Evolutionary conservation across 2,329 filamentous ascomycete species (phyloP).

Genomic region (Byssoonygena ceratinophila): DNA sequence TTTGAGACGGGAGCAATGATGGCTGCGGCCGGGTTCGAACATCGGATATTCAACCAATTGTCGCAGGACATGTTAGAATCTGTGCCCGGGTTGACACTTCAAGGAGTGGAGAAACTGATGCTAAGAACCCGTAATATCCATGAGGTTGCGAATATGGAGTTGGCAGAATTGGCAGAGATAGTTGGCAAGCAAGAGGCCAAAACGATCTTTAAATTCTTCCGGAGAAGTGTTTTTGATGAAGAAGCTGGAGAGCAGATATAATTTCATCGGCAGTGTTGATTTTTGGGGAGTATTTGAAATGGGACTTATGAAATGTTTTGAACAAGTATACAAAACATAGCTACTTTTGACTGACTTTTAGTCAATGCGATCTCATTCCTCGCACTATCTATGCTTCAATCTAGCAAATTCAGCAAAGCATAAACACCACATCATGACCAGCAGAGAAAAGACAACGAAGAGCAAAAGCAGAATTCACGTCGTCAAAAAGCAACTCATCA

Average conservation of each 20-base stretch:
- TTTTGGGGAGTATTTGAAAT: neutral
- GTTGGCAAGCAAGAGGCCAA: constrained; percentile 69
- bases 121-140: constrained; percentile 63
- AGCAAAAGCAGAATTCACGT: neutral
- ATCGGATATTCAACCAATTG: constrained; percentile 67
- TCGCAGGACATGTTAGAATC: constrained; percentile 82
- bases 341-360: neutral
- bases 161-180: constrained; percentile 58
- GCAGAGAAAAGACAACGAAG: neutral
- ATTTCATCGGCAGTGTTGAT: neutral
- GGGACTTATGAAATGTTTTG: neutral
- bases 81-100: constrained; percentile 73
- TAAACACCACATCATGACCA: neutral
- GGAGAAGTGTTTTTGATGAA: constrained; percentile 48
- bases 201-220: constrained; percentile 74
- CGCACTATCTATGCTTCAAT: constrained; percentile 12
- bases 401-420: constrained; percentile 4
- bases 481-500: constrained; percentile 5
- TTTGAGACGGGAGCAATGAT: constrained; percentile 40
- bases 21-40: constrained; percentile 43
- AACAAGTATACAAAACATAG: neutral
- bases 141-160: constrained; percentile 78
- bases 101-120: constrained; percentile 63
- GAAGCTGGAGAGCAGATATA: constrained; percentile 7
- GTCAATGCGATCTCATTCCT: constrained; percentile 9